Base-by-base conservation (phyloP, 2,329 filamentous ascomycete genomes). In the Trichoderma sp. region DNA sequence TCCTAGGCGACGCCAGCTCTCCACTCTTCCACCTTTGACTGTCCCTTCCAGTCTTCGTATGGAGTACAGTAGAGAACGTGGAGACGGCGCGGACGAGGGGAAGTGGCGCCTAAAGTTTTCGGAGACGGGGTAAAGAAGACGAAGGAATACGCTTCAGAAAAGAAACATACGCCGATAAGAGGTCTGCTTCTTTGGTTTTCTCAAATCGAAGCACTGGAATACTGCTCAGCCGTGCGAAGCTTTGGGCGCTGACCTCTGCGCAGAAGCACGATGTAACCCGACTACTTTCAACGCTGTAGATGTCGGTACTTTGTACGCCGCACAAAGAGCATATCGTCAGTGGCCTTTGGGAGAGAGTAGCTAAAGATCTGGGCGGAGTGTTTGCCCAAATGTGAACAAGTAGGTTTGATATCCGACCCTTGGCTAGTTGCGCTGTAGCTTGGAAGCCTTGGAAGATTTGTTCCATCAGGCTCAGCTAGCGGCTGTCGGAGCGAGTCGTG, bases 371-470 rank as follows among this genome's bases (percentile, higher is more conserved):
- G 40, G n/a, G 16, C 40, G 40, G 40, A 43, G 16, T 19, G 40
- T n/a, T 43, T 43, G 40, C 19, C 40, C 40, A 43, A 43, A 43
- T n/a, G 16, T n/a, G 19, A 19, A 27, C 19, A 33, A 21, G 37
- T 40, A 35, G 49, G 61, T 24, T 16, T n/a, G 19, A 43, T 43
- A 35, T 27, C 55, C 55, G 55, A 11, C 4, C n/a, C 56, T 59
- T 58, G 37, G 13, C 37, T 47, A 24, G 29, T 47, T 47, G 35
- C n/a, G 62, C 49, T 29, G 29, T 57, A 65, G 52, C 43, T 21
- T 37, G 53, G 62, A 59, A 59, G 63, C 55, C 55, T 24, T 67
- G 40, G 53, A 67, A 67, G 33, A 27, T 59, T 59, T 37, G 53
- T 56, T 58, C 40, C 35, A n/a, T 66, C 37, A 33, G 19, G 61